These are phyloP conservation scores for Perkinsus olseni DNA, from an alignment of 169 alveolate species.

Conservation along the genomic window DNA sequence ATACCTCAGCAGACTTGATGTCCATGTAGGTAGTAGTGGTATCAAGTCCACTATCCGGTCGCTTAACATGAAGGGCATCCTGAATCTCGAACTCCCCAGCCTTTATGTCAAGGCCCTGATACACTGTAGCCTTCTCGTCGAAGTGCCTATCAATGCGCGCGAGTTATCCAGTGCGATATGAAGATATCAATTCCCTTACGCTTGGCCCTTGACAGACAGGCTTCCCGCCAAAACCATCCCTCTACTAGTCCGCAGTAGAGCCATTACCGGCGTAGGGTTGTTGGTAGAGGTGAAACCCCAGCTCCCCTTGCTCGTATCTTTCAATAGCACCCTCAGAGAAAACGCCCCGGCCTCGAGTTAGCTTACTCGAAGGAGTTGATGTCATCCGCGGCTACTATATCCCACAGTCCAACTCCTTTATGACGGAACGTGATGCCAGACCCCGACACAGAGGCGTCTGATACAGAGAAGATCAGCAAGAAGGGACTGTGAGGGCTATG, in stretches of 20 bases:
- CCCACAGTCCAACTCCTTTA: background rate
- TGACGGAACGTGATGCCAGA: background rate
- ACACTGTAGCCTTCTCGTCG: background rate
- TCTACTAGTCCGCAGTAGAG: background rate
- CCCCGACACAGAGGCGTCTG: background rate
- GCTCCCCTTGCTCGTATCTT: background rate
- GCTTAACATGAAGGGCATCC: background rate
- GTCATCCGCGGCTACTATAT: background rate
- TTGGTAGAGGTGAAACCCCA: background rate
- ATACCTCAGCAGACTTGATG: background rate
- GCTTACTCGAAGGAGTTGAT: background rate
- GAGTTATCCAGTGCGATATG: background rate
- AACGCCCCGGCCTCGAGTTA: too few relatives aligned
- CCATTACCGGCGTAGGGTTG: background rate
- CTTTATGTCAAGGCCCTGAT: background rate
- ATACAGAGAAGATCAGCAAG: background rate
- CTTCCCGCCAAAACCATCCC: background rate
- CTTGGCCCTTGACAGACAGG: background rate
- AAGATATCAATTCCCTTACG: background rate
- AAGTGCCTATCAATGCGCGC: background rate
- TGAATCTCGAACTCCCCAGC: background rate
- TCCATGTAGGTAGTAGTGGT: background rate
- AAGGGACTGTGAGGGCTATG: too few relatives aligned
- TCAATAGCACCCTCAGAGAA: background rate
- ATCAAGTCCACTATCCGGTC: background rate